These are phyloP conservation scores for Fusarium penzigii DNA, from an alignment of 2,329 filamentous ascomycete genomes.

Conservation along the genomic window DNA sequence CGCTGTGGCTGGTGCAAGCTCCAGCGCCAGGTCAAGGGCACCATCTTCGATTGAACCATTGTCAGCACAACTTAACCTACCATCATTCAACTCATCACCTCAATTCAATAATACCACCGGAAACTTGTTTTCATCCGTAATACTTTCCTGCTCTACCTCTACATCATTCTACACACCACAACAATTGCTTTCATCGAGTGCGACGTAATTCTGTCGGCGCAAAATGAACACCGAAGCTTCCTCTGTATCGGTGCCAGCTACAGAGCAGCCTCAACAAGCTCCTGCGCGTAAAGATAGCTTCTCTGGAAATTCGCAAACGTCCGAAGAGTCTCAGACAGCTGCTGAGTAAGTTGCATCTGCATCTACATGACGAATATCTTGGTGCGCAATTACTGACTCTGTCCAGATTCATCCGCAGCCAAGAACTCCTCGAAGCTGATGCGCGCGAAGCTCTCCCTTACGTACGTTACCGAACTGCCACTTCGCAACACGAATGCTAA, in stretches of 20 bases:
- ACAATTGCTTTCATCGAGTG: not conserved
- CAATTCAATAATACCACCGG: too few relatives aligned
- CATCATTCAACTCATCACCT: too few relatives aligned
- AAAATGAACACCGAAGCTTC: constrained; percentile 36
- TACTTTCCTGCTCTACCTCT: not conserved
- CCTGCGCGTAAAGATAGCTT: constrained; percentile 56
- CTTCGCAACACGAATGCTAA: constrained; percentile 21
- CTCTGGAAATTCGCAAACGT: constrained; percentile 56
- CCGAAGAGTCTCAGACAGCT: constrained; percentile 69
- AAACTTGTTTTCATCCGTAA: too few relatives aligned
- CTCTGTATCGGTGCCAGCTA: constrained; percentile 26
- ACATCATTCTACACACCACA: not conserved
- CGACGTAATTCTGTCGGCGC: constrained; percentile 31
- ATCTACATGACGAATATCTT: not conserved
- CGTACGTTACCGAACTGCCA: constrained; percentile 50
- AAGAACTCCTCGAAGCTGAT: constrained; percentile 90
- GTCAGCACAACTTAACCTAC: too few relatives aligned
- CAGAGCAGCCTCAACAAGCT: constrained; percentile 24
- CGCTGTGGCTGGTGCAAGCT: too few relatives aligned
- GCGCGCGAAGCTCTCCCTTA: constrained; percentile 94
- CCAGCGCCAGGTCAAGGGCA: too few relatives aligned
- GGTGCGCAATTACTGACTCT: not conserved
- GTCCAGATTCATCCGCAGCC: constrained; percentile 78
- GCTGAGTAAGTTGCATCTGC: constrained; percentile 56
- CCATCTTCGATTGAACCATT: too few relatives aligned